Base-by-base conservation (phyloP, 768 basidiomycete genomes). In the Filobasidium floriforme region DNA sequence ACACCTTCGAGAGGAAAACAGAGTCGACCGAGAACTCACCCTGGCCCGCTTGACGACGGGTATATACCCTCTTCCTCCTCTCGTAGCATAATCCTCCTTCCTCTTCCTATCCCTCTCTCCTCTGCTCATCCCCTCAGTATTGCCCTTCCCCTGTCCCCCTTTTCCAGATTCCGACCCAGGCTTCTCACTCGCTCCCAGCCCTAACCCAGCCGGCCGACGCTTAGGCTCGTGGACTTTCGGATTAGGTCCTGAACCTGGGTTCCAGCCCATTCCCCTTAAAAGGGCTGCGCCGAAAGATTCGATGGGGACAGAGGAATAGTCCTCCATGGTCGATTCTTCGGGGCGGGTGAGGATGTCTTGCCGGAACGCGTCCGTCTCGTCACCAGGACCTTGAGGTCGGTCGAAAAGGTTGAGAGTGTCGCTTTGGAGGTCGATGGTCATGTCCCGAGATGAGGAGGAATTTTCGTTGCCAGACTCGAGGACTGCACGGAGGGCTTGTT, bases 211-310 rank as follows among this genome's bases (percentile, higher is more conserved):
- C 0, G 94, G 92, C 18, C 96, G 84, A 1, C 89, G 81, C 63
- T 83, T 80, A 0, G 96, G 96, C 0, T 93, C 79, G 75, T 90
- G 92, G 1, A 92, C 88, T 71, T 91, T 85, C 15, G 54, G 54
- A n/a, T 74, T 73, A 3, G 84, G 84, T 0, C 89, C 88, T 41
- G 89, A 86, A 11, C 68, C 70, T 2, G 77, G 77, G 67, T 89
- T 89, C 92, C 92, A 97, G 1, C 93, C 93, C 96, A 98, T 98
- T 0, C 94, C 94, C 54, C 92, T 84, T 4, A 96, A 82, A 71
- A 98, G 84, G 7, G 96, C 96, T 5, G 89, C 87, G 7, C 96
- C 94, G 70, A 98, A 99, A 64, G 90, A 88, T 6, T 88, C 87
- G 18, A 99, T 87, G 0, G 96, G 96, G 0, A 97, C 85, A 22